Evolutionary conservation across 495 filamentous ascomycete genomes (phyloP), one percentile per base, ranked within the genome.

Genomic region (Penicillium simplicissimum): DNA sequence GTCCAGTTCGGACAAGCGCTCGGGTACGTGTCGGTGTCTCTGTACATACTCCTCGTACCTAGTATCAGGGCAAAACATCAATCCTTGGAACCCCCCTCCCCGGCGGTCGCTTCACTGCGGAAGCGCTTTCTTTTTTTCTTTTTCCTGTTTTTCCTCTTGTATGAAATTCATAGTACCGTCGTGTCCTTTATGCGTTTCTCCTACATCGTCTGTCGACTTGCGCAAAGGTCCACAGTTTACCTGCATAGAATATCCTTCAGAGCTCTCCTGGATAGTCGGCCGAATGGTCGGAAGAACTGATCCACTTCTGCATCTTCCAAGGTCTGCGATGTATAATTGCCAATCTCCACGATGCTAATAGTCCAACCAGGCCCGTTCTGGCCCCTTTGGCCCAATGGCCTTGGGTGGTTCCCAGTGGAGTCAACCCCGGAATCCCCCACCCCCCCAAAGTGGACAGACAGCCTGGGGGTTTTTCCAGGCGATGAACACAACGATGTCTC

Each of bases 391-490:
- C 23, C 23, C 3, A 31, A 31, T n/a, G n/a, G n/a, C n/a, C 2
- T 49, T 5, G 11, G 19, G 52, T 25, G 52, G 17, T 37, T 17
- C 53, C 37, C 28, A 17, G 56, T 34, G 55, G 55, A 57, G 55
- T 53, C 33, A 19, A 25, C 55, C 55, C 55, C 55, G n/a, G 38
- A 47, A 19, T 57, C 31, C 55, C 55, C 55, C 55, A 8, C 25
- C 21, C 45, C 45, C 45, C n/a, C n/a, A 48, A 28, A 11, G 54
- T 56, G 17, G 55, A 35, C 55, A n/a, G n/a, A n/a, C n/a, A 57
- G 40, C 23, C 40, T 25, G 55, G 55, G 55, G 55, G 9, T 21
- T 25, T 25, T 28, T 52, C 49, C 51, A 31, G 7, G 14, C 3
- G 23, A 10, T 13, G n/a, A 53, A 53, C 4, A 34, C 15, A 3